phyloP scores from a whole-genome alignment of 2,329 filamentous ascomycete genomes.

The Didymella sp. region DNA sequence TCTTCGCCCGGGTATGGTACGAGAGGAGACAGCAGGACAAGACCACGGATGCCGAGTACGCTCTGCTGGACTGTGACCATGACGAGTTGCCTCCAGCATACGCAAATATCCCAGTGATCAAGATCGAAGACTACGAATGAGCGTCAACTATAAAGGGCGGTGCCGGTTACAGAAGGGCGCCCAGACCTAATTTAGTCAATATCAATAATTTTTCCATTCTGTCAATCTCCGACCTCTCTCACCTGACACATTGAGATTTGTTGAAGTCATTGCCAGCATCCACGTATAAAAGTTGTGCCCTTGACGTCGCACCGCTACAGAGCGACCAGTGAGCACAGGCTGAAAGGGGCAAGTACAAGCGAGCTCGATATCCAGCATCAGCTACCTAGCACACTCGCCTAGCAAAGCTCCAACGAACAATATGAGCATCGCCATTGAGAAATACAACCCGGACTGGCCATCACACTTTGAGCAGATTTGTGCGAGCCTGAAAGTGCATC shows the following conservation, averaged over 20 bases:
- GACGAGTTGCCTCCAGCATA: conserved; percentile 30
- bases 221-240: not conserved
- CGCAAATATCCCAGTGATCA: conserved; percentile 28
- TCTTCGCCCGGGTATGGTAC: conserved; percentile 24
- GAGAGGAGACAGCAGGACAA: conserved; percentile 21
- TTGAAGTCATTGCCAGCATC: not conserved
- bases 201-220: not conserved
- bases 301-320: not conserved
- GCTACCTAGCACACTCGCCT: too few relatives aligned
- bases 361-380: not conserved
- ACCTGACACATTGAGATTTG: not conserved
- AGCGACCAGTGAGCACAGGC: not conserved
- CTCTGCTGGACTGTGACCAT: conserved; percentile 23
- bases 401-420: not conserved
- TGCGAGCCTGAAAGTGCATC: conserved; percentile 19
- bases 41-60: conserved; percentile 27
- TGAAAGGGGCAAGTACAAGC: conserved; percentile 16
- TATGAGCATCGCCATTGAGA: conserved; percentile 23
- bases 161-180: not conserved
- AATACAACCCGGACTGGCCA: conserved; percentile 42
- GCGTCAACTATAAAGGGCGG: conserved; percentile 2
- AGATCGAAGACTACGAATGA: conserved; percentile 33
- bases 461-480: conserved; percentile 37
- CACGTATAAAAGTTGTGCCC: not conserved
- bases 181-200: not conserved